Evolutionary conservation across 1,284 basidiomycete genomes (phyloP), one percentile per base, ranked within the genome.

Genomic region (Butyriboletus appendiculatus): DNA sequence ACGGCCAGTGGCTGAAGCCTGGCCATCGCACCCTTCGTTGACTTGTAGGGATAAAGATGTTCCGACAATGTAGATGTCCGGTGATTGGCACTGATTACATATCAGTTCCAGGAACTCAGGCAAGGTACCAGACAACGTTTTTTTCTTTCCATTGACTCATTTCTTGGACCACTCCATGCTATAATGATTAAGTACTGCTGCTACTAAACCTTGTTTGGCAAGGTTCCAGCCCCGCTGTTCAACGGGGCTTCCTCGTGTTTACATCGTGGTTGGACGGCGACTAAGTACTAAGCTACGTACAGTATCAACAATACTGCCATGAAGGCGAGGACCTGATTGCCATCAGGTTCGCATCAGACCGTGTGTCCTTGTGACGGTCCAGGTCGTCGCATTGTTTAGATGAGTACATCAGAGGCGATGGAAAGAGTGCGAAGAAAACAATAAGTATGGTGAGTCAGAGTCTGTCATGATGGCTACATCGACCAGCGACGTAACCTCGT

Each of bases 1-100:
- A 73, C 43, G 80, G 78, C 24, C 61, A 58, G 35, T 80, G 77
- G 79, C 53, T 74, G 24, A 67, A 45, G 45, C 44, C 66, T 16
- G 56, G 32, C 53, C 52, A 55, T 40, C 57, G 30, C 34, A 50
- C 44, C 48, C 50, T 43, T 34, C 62, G 55, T 50, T 56, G 48
- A 64, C 43, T 33, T n/a, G 12, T 18, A 38, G 22, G 42, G 11
- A 51, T 12, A 33, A 33, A 37, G 35, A 53, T 50, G 49, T 38
- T 54, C 57, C 41, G 43, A 58, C 42, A 24, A 44, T 45, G 39
- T 51, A 22, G 26, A 22, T 15, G 30, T 43, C 24, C n/a, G 32
- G 24, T 37, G 45, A 41, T 18, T 22, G 20, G 14, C 28, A 11
- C 18, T 48, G 44, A 48, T 44, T 34, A 18, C 42, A 46, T 50